Evolutionary conservation across 768 basidiomycete species (phyloP).

Genomic region (Naganishia friedmannii): DNA sequence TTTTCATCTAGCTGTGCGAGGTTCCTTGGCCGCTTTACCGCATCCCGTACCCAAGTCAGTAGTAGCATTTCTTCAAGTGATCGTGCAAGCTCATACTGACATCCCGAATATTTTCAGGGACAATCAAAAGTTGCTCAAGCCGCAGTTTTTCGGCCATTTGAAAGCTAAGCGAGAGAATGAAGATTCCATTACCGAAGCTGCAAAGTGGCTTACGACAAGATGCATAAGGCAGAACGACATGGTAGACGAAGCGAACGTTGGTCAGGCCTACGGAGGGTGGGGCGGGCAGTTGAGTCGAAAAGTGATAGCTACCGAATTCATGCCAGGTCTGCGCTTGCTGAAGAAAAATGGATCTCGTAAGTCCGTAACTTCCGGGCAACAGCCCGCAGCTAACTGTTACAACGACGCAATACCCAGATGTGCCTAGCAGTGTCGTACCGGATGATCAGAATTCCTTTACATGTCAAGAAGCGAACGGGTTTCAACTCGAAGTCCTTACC

Average conservation of each 20-base stretch:
- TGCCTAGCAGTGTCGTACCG: conserved; percentile 6
- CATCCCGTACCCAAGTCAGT: conserved; percentile 70
- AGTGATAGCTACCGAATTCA: conserved; percentile 40
- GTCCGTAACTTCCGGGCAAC: conserved; percentile 31
- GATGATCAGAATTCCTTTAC: neutral
- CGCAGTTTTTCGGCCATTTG: conserved; percentile 62
- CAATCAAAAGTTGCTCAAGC: conserved; percentile 78
- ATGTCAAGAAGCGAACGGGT: neutral
- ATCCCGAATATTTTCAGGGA: conserved; percentile 25
- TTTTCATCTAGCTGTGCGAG: conserved; percentile 79
- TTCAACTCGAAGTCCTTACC: neutral
- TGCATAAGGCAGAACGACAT: conserved; percentile 35
- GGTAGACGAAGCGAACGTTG: neutral
- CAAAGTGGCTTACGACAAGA: conserved; percentile 19
- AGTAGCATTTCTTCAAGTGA: no score
- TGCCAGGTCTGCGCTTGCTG: conserved; percentile 42
- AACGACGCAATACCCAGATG: neutral
- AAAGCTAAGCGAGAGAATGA: conserved; percentile 38
- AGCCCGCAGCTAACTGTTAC: conserved; percentile 22
- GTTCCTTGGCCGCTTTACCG: conserved; percentile 80
- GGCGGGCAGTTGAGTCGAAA: conserved; percentile 38
- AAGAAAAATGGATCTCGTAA: conserved; percentile 13
- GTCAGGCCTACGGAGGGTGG: conserved; percentile 31
- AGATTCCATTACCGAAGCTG: conserved; percentile 35
- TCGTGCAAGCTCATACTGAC: neutral